Base-by-base conservation (phyloP, 1,139 yeast species). In the Kodamaea sp. region DNA sequence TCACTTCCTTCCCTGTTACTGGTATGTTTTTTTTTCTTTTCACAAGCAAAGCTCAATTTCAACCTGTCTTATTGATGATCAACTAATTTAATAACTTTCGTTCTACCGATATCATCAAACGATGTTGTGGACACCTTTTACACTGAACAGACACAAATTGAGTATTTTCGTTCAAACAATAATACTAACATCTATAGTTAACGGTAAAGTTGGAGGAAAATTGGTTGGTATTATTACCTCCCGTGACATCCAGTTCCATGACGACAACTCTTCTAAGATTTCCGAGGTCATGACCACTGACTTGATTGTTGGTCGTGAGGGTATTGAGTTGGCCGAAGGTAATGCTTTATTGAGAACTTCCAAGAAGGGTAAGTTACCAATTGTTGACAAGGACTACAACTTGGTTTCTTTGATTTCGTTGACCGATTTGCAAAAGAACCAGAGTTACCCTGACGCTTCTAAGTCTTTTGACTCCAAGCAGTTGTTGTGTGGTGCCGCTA, bases 61-160 rank as follows among this genome's bases (percentile, higher is more conserved):
- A 14, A 18, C 16, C 14, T 26, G 27, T 32, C 43, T 40, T 34
- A 46, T 63, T 83, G 95, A 86, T 85, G 95, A 80, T 72, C 65
- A 63, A 61, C 50, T 55, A 57, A 35, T 49, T 60, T 62, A 62
- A 73, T 87, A 89, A 92, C 97, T 92, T 92, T 92, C 98, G 97
- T 92, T 92, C 98, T 92, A 84, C 98, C 96, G 97, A 83, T 57
- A 62, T 63, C 95, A 85, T 87, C 94, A 83, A 82, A 84, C 95
- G 95, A 90, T 86, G 96, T 77, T 88, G 97, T 68, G 95, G 97
- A 89, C 48, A 79, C 70, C 51, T 50, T 66, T 58, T 61, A 55
- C 18, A 24, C 34, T 31, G 34, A 38, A 23, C 22, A 11, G 19
- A 35, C 31, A 41, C 21, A 24, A 18, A 20, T n/a, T 20, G 24